Base-by-base conservation (phyloP, 2,329 filamentous ascomycete species). In the Colletotrichum sp. region DNA sequence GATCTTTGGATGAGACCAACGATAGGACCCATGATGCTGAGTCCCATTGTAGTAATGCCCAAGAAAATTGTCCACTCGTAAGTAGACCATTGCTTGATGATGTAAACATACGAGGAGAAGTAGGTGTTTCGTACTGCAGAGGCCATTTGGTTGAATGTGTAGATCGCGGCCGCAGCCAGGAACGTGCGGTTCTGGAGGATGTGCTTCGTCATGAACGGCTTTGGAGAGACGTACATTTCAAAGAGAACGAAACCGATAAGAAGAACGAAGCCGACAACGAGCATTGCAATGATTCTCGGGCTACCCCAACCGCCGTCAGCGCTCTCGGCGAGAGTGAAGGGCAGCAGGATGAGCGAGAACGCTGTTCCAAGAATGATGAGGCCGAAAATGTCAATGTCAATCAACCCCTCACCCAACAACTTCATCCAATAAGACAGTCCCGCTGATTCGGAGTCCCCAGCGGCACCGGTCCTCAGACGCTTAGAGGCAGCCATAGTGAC, bases 261-360 rank as follows among this genome's bases (percentile, higher is more conserved):
- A 9, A 81, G 12, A 13, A 83, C 73, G 48, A 78, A 78, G 58
- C 79, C 79, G 3, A 80, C 52, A 16, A 80, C 78, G 28, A 81
- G 60, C 78, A 81, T 79, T 21, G 76, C 76, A 67, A 81, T 80
- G 67, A 84, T 83, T 60, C 80, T 81, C 6, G 78, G 73, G 34
- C 81, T 83, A 36, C 69, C 58, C 85, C 85, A 87, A 7, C 80
- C 80, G 8, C 81, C 80, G 3, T 80, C 79, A n/a, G 83, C 80
- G 8, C 80, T 79, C 56, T 82, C 78, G 3, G 82, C 82, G 10
- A 94, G 85, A 2, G 88, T 92, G 79, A 94, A 90, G 3, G 93
- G 92, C 5, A 94, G 86, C 24, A 94, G 84, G 78, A 94, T 90
- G 15, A 93, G 83, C 0, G 88, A 85, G 68, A 93, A 89, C 2